Evolutionary conservation across 169 alveolate genomes (phyloP).

Genomic region (Blepharisma undulans): DNA sequence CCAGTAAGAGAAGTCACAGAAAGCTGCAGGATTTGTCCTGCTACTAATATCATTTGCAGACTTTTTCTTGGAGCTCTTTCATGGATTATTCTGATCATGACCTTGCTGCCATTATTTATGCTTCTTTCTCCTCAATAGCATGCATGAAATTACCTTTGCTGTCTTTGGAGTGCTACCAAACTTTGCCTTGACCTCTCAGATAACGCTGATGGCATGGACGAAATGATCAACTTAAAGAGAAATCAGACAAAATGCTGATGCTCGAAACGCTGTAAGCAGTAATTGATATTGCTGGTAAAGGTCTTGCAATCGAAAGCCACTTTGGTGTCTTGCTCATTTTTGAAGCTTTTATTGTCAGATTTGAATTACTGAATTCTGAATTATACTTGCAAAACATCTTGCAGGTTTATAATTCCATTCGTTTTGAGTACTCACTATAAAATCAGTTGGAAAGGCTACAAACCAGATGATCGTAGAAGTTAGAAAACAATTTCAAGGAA

Average conservation of each 20-base stretch:
- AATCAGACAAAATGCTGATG: slow-evolving; percentile 88
- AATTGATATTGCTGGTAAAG: slow-evolving; percentile 93
- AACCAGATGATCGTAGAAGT: slow-evolving; percentile 87
- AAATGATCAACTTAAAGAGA: slow-evolving; percentile 87
- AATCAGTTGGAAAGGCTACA: slow-evolving; percentile 91
- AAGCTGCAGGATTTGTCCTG: slow-evolving; percentile 85
- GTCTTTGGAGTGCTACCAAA: slow-evolving; percentile 92
- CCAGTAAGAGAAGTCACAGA: slow-evolving; percentile 88
- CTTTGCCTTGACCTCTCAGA: slow-evolving; percentile 85
- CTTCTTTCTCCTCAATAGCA: slow-evolving; percentile 81
- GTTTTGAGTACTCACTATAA: slow-evolving; percentile 91
- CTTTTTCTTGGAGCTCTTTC: slow-evolving; percentile 89
- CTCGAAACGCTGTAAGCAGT: slow-evolving; percentile 93
- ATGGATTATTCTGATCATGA: slow-evolving; percentile 83
- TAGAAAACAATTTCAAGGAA: slow-evolving; percentile 78
- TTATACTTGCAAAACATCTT: slow-evolving; percentile 82
- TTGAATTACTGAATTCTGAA: slow-evolving; percentile 65
- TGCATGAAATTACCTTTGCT: slow-evolving; percentile 89
- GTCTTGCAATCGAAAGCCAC: slow-evolving; percentile 93
- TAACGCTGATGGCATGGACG: slow-evolving; percentile 95
- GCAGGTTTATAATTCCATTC: slow-evolving; percentile 91
- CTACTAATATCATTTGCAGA: slow-evolving; percentile 88
- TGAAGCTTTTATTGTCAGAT: slow-evolving; percentile 90
- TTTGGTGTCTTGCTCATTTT: slow-evolving; percentile 88
- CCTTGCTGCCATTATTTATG: slow-evolving; percentile 79